Base-by-base conservation (phyloP, 108 stramenopile species). In the Epithemia pelagica region DNA sequence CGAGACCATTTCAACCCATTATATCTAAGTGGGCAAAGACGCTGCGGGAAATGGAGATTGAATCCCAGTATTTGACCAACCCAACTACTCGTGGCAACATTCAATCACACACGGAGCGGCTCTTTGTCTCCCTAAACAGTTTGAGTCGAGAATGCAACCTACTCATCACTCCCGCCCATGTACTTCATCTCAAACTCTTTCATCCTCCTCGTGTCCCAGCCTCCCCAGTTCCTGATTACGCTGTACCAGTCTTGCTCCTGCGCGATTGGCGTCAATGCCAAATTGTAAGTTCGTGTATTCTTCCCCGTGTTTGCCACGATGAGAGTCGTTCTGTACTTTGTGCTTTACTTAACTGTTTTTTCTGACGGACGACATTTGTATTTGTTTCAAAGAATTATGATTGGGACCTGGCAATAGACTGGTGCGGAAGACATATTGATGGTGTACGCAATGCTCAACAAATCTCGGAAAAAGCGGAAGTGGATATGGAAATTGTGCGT, bases 341-440 rank as follows among this genome's bases (percentile, higher is more conserved):
- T 51, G n/a, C n/a, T n/a, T n/a, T n/a, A n/a, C n/a, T n/a, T n/a
- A n/a, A n/a, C n/a, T n/a, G n/a, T n/a, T n/a, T n/a, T n/a, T n/a
- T n/a, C n/a, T n/a, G n/a, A n/a, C n/a, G n/a, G n/a, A n/a, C n/a
- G n/a, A n/a, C n/a, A n/a, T n/a, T n/a, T n/a, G n/a, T n/a, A n/a
- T n/a, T n/a, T n/a, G 28, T 60, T 60, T 27, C 10, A 2, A 58
- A 23, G 2, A 51, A 58, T 68, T 88, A 83, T 73, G 88, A 90
- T 65, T 95, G 94, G 91, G 94, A 95, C 65, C 65, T 95, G 32
- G 87, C 91, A 0, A 88, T 95, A 54, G 87, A 90, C 62, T 93
- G 94, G 91, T 84, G 92, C 7, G 72, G 93, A 25, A 74, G 89
- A n/a, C 89, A 95, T 68, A 88, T 96, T 60, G 92, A 96, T 71